Evolutionary conservation across 257 asterid genomes (phyloP).

Genomic region (Jacaranda mimosifolia): DNA sequence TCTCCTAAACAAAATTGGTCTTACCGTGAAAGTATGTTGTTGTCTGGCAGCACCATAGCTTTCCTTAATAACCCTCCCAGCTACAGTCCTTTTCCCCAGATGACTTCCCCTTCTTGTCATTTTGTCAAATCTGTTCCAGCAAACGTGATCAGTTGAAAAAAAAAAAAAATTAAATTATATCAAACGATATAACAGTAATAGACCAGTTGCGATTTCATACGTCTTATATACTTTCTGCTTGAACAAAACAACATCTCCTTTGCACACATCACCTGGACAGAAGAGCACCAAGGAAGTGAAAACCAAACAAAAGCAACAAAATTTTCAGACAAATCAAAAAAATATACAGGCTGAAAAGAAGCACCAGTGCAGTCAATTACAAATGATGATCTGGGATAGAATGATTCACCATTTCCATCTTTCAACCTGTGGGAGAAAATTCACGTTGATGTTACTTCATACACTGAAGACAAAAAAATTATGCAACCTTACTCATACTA

Average conservation of each 20-base stretch:
- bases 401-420: slow-evolving; percentile 65
- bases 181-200: slow-evolving; percentile 22
- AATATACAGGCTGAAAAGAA: background rate
- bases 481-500: background rate
- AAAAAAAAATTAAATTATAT: slow-evolving; percentile 12
- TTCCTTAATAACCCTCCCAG: slow-evolving; percentile 79
- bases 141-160: slow-evolving; percentile 27
- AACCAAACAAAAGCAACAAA: slow-evolving; percentile 16
- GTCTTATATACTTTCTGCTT: slow-evolving; percentile 66
- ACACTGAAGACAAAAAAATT: slow-evolving; percentile 10
- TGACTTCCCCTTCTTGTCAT: slow-evolving; percentile 49
- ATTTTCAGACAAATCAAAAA: background rate
- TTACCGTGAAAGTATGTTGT: slow-evolving; percentile 90
- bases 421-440: slow-evolving; percentile 59
- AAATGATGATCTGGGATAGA: slow-evolving; percentile 76
- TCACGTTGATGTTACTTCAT: slow-evolving; percentile 14
- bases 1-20: slow-evolving; percentile 18
- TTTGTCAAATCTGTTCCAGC: slow-evolving; percentile 57
- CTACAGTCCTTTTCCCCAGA: slow-evolving; percentile 67
- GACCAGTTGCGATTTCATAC: slow-evolving; percentile 38
- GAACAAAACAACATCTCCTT: slow-evolving; percentile 83
- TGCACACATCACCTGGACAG: slow-evolving; percentile 79
- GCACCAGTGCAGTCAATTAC: slow-evolving; percentile 76
- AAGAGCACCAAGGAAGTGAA: slow-evolving; percentile 30
- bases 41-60: slow-evolving; percentile 83